phyloP scores from a whole-genome alignment of 2,329 filamentous ascomycete species.

The Claviceps sp. region DNA sequence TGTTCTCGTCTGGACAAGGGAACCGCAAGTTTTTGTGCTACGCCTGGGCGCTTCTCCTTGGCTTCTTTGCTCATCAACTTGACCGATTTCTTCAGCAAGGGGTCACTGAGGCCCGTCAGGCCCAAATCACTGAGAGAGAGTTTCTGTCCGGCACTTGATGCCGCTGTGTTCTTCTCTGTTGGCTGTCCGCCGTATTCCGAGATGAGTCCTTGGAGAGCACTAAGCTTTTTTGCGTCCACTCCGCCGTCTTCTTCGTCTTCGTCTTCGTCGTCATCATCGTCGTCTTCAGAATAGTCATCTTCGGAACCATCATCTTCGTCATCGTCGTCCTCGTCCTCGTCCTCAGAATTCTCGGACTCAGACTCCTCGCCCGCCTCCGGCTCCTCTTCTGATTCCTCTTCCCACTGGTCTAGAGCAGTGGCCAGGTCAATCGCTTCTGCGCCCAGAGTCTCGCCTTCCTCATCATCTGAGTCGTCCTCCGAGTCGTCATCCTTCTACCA shows the following conservation, averaged over 20 bases:
- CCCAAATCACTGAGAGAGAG: conserved; percentile 64
- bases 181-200: conserved; percentile 54
- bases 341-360: conserved; percentile 26
- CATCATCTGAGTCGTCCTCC: conserved; percentile 46
- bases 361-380: conserved; percentile 30
- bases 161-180: conserved; percentile 32
- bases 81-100: conserved; percentile 62
- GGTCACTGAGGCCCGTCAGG: conserved; percentile 57
- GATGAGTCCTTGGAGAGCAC: conserved; percentile 55
- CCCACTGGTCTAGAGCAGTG: conserved; percentile 41
- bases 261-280: background rate
- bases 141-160: conserved; percentile 43
- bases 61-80: conserved; percentile 58
- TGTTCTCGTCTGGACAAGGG: conserved; percentile 79
- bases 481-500: conserved; percentile 8
- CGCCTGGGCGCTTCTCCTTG: conserved; percentile 32
- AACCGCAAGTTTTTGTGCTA: conserved; percentile 58
- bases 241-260: conserved; percentile 37
- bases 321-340: conserved; percentile 33
- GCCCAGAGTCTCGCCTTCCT: conserved; percentile 44
- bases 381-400: conserved; percentile 35
- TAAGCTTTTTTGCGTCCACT: conserved; percentile 41
- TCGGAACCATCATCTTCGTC: conserved; percentile 19
- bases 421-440: conserved; percentile 47
- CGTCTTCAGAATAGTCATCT: conserved; percentile 33